Percentiles rank a stretch among this genome's conserved stretches.
Evolutionary conservation across 305 asterid species (phyloP).

Genomic region (Fraxinus dipetala): DNA sequence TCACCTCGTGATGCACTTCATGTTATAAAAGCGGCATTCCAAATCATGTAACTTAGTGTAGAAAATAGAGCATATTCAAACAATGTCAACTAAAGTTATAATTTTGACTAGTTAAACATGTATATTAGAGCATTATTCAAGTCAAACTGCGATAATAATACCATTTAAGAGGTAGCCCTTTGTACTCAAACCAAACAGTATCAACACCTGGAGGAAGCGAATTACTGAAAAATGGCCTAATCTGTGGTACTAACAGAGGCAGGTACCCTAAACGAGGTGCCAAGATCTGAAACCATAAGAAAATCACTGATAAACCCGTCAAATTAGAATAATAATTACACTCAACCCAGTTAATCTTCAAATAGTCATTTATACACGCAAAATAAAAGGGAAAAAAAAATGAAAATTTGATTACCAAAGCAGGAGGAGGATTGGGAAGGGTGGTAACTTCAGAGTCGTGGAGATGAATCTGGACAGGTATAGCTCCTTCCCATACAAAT

Average conservation of each 20-base stretch:
- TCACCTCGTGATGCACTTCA: slow-evolving; percentile 3
- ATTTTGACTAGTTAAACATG: background rate
- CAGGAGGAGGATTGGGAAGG: slow-evolving; percentile 83
- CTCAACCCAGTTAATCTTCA: slow-evolving; percentile 5
- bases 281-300: slow-evolving; percentile 55
- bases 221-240: slow-evolving; percentile 82
- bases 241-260: slow-evolving; percentile 76
- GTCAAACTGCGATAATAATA: slow-evolving; percentile 21
- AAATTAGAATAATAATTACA: background rate
- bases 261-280: slow-evolving; percentile 91
- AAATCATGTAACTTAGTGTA: background rate
- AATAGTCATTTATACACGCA: background rate
- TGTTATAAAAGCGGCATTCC: background rate
- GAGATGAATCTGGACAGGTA: slow-evolving; percentile 93
- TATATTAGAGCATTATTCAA: background rate
- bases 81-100: background rate
- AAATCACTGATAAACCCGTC: background rate
- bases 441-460: slow-evolving; percentile 93
- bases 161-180: slow-evolving; percentile 96
- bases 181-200: slow-evolving; percentile 95
- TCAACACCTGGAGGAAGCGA: slow-evolving; percentile 93
- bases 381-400: slow-evolving; percentile 1
- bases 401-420: slow-evolving; percentile 44
- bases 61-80: background rate
- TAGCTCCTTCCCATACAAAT: slow-evolving; percentile 79